A percentile compares a stretch with the other conserved stretches of the same genome.
phyloP scores from a whole-genome alignment of 805 yeast genomes.

The Kuraishia capsulata region DNA sequence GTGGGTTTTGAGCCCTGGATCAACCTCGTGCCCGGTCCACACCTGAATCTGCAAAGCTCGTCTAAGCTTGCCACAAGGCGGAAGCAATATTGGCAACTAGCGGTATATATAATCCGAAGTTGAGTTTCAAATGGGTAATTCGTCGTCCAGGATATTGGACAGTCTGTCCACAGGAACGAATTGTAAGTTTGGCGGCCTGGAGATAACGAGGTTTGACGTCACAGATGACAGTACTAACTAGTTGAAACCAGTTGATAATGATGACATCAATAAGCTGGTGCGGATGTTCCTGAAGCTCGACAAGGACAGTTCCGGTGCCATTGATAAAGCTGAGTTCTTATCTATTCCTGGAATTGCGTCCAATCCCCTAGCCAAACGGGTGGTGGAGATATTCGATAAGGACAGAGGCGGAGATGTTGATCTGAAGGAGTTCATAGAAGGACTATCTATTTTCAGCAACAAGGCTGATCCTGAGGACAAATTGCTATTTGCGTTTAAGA shows the following conservation, averaged over 20 bases:
- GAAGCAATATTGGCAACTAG: no score
- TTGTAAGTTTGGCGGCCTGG: no score
- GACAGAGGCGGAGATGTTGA: conserved; percentile 92
- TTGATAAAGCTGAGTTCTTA: conserved; percentile 83
- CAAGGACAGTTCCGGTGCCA: conserved; percentile 85
- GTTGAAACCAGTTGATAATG: conserved; percentile 68
- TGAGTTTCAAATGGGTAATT: conserved; percentile 67
- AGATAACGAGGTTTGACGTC: background rate
- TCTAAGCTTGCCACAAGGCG: no score
- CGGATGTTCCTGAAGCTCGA: conserved; percentile 94
- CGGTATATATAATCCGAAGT: no score
- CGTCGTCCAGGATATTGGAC: conserved; percentile 39
- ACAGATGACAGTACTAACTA: conserved; percentile 1
- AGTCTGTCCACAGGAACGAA: conserved; percentile 68
- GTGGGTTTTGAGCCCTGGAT: no score
- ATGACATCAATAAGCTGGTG: conserved; percentile 84
- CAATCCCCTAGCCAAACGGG: conserved; percentile 82
- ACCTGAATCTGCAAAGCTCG: no score
- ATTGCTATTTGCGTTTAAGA: conserved; percentile 79
- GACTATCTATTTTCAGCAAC: conserved; percentile 71
- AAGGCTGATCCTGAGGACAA: conserved; percentile 76
- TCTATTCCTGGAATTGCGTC: conserved; percentile 87
- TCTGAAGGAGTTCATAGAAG: conserved; percentile 81
- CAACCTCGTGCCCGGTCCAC: no score
- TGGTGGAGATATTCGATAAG: conserved; percentile 90